Percentiles rank a stretch among this genome's conserved stretches.
Conservation (phyloP, 2,329 filamentous ascomycete genomes). For the Colletotrichum scovillei region DNA sequence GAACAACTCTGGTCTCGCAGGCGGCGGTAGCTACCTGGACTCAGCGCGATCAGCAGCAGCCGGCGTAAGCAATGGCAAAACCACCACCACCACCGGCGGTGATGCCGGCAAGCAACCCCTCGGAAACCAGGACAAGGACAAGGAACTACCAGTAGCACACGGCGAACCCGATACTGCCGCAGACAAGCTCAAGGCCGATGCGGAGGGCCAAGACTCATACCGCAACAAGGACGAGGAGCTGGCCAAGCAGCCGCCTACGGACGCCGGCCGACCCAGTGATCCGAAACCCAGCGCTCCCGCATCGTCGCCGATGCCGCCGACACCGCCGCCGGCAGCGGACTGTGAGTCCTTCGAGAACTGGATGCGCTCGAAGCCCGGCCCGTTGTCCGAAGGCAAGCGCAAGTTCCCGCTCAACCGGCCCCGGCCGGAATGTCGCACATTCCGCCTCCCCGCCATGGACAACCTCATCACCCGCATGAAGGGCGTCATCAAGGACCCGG, state of each 20-base stretch:
- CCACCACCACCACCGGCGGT: not conserved
- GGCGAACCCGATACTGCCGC: slow-evolving; percentile 19
- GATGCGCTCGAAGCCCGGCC: slow-evolving; percentile 31
- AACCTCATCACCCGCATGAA: slow-evolving; percentile 67
- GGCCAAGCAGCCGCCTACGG: not conserved
- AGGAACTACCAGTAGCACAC: not conserved
- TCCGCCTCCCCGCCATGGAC: slow-evolving; percentile 82
- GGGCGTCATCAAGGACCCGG: slow-evolving; percentile 58
- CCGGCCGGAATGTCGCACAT: slow-evolving; percentile 80
- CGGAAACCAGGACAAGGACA: slow-evolving; percentile 19
- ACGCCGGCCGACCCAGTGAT: not conserved
- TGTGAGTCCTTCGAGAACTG: slow-evolving; percentile 22
- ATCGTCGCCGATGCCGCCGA: not conserved
- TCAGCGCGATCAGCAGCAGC: not conserved
- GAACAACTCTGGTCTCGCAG: slow-evolving; percentile 6
- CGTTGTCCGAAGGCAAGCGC: slow-evolving; percentile 74
- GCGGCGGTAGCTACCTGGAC: slow-evolving; percentile 1
- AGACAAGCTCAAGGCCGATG: slow-evolving; percentile 25
- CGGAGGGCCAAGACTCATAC: slow-evolving; percentile 27
- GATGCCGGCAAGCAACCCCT: not conserved
- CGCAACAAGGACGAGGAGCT: slow-evolving; percentile 30
- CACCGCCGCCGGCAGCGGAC: not conserved
- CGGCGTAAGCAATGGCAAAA: not conserved
- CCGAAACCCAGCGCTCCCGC: not conserved
- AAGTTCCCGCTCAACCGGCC: slow-evolving; percentile 85